These are phyloP conservation scores for Stephania japonica DNA, from an alignment of 164 flowering plant genomes.

Conservation along the genomic window DNA sequence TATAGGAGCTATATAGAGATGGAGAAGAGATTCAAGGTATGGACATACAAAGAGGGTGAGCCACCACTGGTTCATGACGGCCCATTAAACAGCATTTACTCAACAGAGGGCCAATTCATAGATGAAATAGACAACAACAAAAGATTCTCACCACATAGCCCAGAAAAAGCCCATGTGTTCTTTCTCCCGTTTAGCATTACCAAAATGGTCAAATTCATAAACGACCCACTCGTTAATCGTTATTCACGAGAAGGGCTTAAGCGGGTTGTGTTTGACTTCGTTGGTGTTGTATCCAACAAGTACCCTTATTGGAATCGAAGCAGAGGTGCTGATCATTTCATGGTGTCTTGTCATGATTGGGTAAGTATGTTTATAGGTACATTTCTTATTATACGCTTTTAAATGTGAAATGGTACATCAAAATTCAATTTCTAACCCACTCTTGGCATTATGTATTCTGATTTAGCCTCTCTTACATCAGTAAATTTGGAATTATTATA, in stretches of 20 bases:
- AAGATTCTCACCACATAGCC: conserved; percentile 12
- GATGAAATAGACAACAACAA: conserved; percentile 38
- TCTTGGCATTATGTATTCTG: too few relatives aligned
- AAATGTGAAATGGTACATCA: too few relatives aligned
- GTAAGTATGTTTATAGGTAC: conserved; percentile 14
- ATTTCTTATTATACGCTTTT: too few relatives aligned
- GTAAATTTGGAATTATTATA: too few relatives aligned
- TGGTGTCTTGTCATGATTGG: conserved; percentile 61
- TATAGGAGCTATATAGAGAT: neutral
- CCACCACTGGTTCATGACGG: neutral
- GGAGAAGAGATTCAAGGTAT: neutral
- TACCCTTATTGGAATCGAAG: conserved; percentile 43
- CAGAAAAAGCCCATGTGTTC: conserved; percentile 25
- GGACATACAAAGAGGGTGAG: neutral
- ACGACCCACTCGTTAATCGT: conserved; percentile 6
- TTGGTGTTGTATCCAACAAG: conserved; percentile 16
- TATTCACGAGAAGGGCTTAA: conserved; percentile 18
- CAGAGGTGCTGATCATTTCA: conserved; percentile 48
- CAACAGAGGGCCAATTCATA: conserved; percentile 55
- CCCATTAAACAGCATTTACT: conserved; percentile 27
- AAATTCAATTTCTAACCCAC: too few relatives aligned
- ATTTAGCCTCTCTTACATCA: too few relatives aligned
- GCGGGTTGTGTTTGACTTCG: conserved; percentile 23
- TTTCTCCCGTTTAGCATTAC: conserved; percentile 46
- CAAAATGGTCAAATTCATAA: conserved; percentile 23